A percentile compares a stretch with the other conserved stretches of the same genome.
Evolutionary conservation across 1,284 basidiomycete species (phyloP).

Genomic region (Golubevia sp.): DNA sequence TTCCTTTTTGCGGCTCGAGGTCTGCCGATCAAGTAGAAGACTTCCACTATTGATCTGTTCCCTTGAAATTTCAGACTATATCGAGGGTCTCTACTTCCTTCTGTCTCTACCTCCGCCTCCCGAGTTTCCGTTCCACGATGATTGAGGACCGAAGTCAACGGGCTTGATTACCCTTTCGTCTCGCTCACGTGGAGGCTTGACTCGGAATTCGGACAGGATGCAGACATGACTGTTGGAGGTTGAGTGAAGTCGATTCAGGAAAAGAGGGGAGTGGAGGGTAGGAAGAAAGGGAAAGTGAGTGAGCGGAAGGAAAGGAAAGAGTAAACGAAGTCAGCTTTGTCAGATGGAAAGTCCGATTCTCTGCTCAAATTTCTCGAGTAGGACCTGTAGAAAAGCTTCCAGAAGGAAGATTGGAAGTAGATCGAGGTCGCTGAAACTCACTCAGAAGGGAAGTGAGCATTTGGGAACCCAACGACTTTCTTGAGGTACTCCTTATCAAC

Average conservation of each 20-base stretch:
- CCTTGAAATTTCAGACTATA: too few species aligned
- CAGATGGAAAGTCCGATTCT: neutral
- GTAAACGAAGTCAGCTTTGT: constrained; percentile 12
- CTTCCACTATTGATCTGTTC: too few species aligned
- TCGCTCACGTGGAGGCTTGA: constrained; percentile 29
- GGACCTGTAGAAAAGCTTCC: too few species aligned
- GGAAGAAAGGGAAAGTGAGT: too few species aligned
- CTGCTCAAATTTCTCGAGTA: too few species aligned
- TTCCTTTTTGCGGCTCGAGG: too few species aligned
- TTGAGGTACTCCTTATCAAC: constrained; percentile 84
- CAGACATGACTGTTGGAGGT: constrained; percentile 26
- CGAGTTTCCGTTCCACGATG: too few species aligned
- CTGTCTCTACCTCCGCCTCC: neutral
- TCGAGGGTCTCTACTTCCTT: constrained; percentile 1
- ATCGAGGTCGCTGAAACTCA: neutral
- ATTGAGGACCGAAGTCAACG: constrained; percentile 12
- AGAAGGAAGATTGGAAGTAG: too few species aligned
- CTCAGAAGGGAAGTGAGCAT: constrained; percentile 80
- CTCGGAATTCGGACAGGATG: constrained; percentile 55
- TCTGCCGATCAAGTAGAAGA: too few species aligned
- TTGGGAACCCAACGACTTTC: constrained; percentile 94
- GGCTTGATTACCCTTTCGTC: neutral
- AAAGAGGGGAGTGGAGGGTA: too few species aligned
- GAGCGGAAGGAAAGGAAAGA: too few species aligned
- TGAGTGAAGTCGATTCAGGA: too few species aligned